Percentiles rank a stretch among this genome's conserved stretches.
These are phyloP conservation scores for Marasmius fiardii DNA, from an alignment of 1,284 basidiomycete species.

Conservation along the genomic window DNA sequence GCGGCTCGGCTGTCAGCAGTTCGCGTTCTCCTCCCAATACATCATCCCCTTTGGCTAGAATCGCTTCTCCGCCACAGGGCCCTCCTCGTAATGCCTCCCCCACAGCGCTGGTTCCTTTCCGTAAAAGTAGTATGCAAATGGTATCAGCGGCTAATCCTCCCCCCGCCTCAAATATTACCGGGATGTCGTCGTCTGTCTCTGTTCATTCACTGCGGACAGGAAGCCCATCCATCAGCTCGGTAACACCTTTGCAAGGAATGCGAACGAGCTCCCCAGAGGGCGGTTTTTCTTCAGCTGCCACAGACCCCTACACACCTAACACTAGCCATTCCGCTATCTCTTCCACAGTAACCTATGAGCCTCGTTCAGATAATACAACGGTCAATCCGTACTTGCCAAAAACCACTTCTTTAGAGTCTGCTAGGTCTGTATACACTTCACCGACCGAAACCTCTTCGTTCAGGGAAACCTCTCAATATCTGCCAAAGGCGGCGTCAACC, in stretches of 20 bases:
- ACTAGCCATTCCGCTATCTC: conserved; percentile 17
- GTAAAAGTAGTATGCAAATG: neutral
- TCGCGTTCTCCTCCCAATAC: neutral
- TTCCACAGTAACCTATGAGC: conserved; percentile 11
- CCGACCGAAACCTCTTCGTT: too few species aligned
- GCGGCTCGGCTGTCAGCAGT: neutral
- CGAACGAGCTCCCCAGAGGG: conserved; percentile 12
- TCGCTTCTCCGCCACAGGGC: neutral
- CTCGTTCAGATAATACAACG: conserved; percentile 11
- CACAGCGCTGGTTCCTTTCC: too few species aligned
- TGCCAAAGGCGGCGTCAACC: neutral
- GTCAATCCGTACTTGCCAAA: neutral
- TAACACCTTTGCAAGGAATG: neutral
- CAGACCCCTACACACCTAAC: conserved; percentile 20
- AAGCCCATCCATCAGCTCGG: conserved; percentile 10
- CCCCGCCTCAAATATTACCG: neutral
- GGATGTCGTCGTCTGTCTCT: conserved; percentile 14
- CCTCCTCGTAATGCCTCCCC: neutral
- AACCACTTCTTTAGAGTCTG: neutral
- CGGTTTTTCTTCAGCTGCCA: conserved; percentile 12
- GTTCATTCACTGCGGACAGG: conserved; percentile 19
- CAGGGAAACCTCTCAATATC: neutral
- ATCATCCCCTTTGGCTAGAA: neutral
- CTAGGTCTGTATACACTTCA: neutral
- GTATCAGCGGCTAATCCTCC: neutral